Conservation (phyloP, 495 filamentous ascomycete species). For the Penicillium odoratum region DNA sequence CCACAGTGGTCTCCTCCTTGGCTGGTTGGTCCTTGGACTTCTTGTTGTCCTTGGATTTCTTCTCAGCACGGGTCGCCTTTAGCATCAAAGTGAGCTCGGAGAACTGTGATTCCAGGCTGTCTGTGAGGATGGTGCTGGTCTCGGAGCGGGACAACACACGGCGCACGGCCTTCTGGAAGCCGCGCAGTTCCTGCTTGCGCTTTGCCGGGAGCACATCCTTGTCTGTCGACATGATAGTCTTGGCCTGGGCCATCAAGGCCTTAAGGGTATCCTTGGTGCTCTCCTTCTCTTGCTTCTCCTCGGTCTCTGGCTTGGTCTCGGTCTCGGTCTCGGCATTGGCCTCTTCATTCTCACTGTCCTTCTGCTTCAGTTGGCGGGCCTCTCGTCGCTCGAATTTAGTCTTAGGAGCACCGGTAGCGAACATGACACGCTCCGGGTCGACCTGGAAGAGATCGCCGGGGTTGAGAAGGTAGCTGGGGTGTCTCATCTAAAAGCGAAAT, state of each 20-base stretch:
- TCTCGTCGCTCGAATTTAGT: conserved; percentile 47
- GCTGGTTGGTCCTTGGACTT: conserved; percentile 24
- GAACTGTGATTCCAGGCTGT: conserved; percentile 55
- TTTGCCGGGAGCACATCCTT: conserved; percentile 56
- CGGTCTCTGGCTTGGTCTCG: conserved; percentile 23
- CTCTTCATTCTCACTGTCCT: conserved; percentile 26
- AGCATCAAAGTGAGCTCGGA: conserved; percentile 43
- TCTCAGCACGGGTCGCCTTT: conserved; percentile 39
- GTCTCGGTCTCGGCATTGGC: conserved; percentile 15
- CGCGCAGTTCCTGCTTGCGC: conserved; percentile 61
- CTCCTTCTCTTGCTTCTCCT: conserved; percentile 28
- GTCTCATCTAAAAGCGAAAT: conserved; percentile 65
- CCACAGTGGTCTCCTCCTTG: conserved; percentile 1
- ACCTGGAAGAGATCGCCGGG: conserved; percentile 98
- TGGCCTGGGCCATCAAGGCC: conserved; percentile 53
- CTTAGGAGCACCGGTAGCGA: conserved; percentile 78
- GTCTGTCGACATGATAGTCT: conserved; percentile 49
- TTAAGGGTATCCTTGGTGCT: conserved; percentile 48
- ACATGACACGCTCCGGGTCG: conserved; percentile 81
- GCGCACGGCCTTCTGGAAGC: conserved; percentile 54
- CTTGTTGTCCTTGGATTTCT: conserved; percentile 24
- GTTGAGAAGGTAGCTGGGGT: conserved; percentile 93
- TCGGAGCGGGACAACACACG: conserved; percentile 53
- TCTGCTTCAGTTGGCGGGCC: conserved; percentile 29
- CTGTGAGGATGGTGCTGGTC: conserved; percentile 41